Evolutionary conservation across 352 stramenopile species (phyloP).

Genomic region (Phytopythium ostracodes): DNA sequence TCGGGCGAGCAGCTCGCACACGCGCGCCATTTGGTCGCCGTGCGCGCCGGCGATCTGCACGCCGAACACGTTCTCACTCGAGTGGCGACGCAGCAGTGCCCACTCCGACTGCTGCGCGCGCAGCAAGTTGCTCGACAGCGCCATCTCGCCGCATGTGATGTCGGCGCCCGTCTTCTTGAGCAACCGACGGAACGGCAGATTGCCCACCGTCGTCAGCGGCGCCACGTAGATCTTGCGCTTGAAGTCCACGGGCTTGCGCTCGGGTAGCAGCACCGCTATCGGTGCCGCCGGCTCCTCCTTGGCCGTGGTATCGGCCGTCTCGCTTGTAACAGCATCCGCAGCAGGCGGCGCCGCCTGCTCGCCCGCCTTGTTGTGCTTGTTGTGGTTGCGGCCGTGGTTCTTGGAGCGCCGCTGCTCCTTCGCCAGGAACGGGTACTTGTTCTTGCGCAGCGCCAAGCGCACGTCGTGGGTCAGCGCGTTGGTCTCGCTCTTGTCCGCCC

Average conservation of each 20-base stretch:
- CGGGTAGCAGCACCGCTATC: slow-evolving; percentile 43
- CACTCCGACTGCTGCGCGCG: slow-evolving; percentile 95
- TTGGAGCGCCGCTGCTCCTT: slow-evolving; percentile 62
- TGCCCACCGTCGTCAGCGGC: slow-evolving; percentile 99
- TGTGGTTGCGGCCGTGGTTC: slow-evolving; percentile 32
- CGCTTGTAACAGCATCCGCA: background rate
- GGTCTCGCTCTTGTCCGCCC: slow-evolving; percentile 38
- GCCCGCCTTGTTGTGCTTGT: slow-evolving; percentile 20
- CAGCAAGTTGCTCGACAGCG: slow-evolving; percentile 93
- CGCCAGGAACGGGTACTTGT: slow-evolving; percentile 89
- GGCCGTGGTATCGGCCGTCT: background rate
- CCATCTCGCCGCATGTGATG: slow-evolving; percentile 99
- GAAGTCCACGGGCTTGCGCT: slow-evolving; percentile 95
- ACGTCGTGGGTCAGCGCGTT: slow-evolving; percentile 89
- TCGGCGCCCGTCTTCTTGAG: slow-evolving; percentile 97
- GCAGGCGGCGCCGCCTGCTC: slow-evolving; percentile 4
- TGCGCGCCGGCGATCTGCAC: slow-evolving; percentile 95
- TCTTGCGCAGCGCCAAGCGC: slow-evolving; percentile 87
- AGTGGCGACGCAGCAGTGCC: slow-evolving; percentile 96
- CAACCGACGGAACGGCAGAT: slow-evolving; percentile 97
- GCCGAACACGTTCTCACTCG: slow-evolving; percentile 97
- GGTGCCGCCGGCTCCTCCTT: slow-evolving; percentile 14
- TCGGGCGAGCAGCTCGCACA: slow-evolving; percentile 91
- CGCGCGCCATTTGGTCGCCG: slow-evolving; percentile 92
- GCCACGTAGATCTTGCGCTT: slow-evolving; percentile 98